Evolutionary conservation across 2,329 filamentous ascomycete genomes (phyloP), one percentile per base, ranked within the genome.

Genomic region (Sarocladium kiliense): DNA sequence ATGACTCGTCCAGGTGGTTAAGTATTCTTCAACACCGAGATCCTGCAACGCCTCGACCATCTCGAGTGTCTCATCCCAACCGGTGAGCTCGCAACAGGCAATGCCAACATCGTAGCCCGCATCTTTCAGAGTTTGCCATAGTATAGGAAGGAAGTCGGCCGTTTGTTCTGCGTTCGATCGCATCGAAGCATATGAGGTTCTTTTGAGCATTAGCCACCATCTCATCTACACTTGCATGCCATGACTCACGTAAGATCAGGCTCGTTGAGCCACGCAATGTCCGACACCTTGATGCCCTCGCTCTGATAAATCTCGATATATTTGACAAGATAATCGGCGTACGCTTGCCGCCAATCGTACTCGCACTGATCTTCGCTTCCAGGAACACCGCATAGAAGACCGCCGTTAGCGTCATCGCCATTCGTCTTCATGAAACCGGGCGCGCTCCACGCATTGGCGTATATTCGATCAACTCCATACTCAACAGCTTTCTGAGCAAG

Each of bases 381-480:
- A 5, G 47, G 47, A 12, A 51, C 47, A 21, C 47, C 47, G 18
- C 47, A 51, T n/a, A 51, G 47, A 9, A 51, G 47, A 9, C 47
- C 47, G 9, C 47, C 47, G 27, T 51, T 34, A 27, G 47, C 47
- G 21, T 51, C 47, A 16, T 51, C 47, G 18, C 47, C 21, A 18
- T 51, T 51, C 11, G 47, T 51, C 47, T 51, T 51, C 47, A 51
- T 51, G 47, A 51, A 51, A 9, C 47, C 47, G 18, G 47, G 47
- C 3, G 47, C 47, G 27, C 47, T 51, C 47, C 47, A 51, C 10
- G 47, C 47, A 16, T 51, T 51, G 27, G 27, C 47, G 27, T 51
- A 51, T 3, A 51, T 51, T 9, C 47, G 47, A 36, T 51, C 47
- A n/a, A 51, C 47, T 21, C 47, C 47, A 36, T 51, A 51, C 47